phyloP scores from a whole-genome alignment of 352 stramenopile genomes.

The Albugo candida region DNA sequence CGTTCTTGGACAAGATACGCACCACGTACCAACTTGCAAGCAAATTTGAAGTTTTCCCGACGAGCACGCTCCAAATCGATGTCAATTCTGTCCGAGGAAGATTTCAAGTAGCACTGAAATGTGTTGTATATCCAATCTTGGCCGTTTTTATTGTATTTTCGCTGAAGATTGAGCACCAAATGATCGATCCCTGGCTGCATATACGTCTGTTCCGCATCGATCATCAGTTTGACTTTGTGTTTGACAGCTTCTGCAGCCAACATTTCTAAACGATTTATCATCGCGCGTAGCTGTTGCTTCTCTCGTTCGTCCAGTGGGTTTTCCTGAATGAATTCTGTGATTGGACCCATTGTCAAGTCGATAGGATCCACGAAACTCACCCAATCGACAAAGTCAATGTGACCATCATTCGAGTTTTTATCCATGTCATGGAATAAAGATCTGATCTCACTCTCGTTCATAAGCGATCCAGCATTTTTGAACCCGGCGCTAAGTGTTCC shows the following conservation, averaged over 20 bases:
- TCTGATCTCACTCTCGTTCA: slow-evolving; percentile 39
- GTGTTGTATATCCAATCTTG: slow-evolving; percentile 91
- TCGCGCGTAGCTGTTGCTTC: slow-evolving; percentile 80
- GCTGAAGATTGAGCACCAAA: slow-evolving; percentile 69
- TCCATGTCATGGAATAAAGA: slow-evolving; percentile 49
- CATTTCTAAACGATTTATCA: slow-evolving; percentile 70
- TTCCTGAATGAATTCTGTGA: slow-evolving; percentile 75
- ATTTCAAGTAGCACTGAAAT: slow-evolving; percentile 97
- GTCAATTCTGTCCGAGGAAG: slow-evolving; percentile 71
- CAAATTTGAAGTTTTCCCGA: slow-evolving; percentile 84
- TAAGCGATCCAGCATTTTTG: slow-evolving; percentile 37
- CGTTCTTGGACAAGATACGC: slow-evolving; percentile 96
- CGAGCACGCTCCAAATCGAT: slow-evolving; percentile 85
- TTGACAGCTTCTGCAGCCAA: slow-evolving; percentile 50
- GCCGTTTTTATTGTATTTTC: slow-evolving; percentile 78
- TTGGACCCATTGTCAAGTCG: slow-evolving; percentile 72
- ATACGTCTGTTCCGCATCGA: slow-evolving; percentile 96
- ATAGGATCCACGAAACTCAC: slow-evolving; percentile 82
- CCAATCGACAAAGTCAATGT: slow-evolving; percentile 92
- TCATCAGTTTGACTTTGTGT: slow-evolving; percentile 84
- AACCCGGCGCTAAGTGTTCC: slow-evolving; percentile 47
- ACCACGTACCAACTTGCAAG: slow-evolving; percentile 93
- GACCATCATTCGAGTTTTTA: slow-evolving; percentile 32
- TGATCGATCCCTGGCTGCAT: slow-evolving; percentile 97
- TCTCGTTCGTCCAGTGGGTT: slow-evolving; percentile 65